Conservation (phyloP, 2,329 filamentous ascomycete genomes). For the Calonectria pteridis region DNA sequence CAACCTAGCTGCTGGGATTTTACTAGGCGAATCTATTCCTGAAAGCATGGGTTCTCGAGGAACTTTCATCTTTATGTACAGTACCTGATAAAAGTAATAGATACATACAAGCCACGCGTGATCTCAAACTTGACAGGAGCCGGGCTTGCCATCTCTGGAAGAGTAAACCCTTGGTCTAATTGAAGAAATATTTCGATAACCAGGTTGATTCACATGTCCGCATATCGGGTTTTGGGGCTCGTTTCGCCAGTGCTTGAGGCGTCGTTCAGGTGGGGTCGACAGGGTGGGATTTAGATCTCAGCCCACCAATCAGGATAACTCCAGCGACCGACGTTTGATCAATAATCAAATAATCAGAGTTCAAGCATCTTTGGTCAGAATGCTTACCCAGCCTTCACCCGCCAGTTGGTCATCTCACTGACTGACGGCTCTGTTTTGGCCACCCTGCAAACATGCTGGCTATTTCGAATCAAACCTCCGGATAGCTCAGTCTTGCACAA, state of each 20-base stretch:
- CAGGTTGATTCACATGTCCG: too few species aligned
- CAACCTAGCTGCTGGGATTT: too few species aligned
- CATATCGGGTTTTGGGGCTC: too few species aligned
- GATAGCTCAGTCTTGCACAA: not conserved
- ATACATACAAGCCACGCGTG: too few species aligned
- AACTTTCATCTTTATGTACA: too few species aligned
- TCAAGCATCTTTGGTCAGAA: not conserved
- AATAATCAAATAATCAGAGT: not conserved
- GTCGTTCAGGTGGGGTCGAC: not conserved
- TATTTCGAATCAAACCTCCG: not conserved
- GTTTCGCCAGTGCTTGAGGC: not conserved
- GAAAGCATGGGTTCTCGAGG: too few species aligned
- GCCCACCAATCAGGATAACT: not conserved
- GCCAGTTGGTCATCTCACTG: not conserved
- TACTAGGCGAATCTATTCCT: too few species aligned
- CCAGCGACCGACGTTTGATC: not conserved
- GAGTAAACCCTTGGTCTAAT: too few species aligned
- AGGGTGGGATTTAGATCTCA: not conserved
- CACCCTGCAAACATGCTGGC: not conserved
- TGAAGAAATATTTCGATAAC: too few species aligned
- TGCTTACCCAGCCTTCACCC: not conserved
- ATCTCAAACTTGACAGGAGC: too few species aligned
- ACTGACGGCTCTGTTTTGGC: not conserved
- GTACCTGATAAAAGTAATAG: too few species aligned
- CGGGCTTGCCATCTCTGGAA: too few species aligned